A percentile compares a stretch with the other conserved stretches of the same genome.
Evolutionary conservation across 495 filamentous ascomycete species (phyloP).

Genomic region (Penicillium salamii): DNA sequence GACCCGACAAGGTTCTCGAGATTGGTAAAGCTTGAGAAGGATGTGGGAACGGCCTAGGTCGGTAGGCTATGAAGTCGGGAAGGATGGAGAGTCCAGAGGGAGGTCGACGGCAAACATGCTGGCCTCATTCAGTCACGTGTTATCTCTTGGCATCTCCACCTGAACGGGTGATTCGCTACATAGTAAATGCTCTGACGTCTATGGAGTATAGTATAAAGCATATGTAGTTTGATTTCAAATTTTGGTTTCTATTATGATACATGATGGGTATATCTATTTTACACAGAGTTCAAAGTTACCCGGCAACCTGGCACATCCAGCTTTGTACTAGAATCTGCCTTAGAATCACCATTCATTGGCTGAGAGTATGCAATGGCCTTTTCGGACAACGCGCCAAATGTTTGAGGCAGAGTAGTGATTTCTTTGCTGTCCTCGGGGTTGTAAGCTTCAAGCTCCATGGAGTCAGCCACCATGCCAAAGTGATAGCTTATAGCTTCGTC

Average conservation of each 20-base stretch:
- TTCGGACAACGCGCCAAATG: conserved; percentile 51
- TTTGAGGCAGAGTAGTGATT: conserved; percentile 26
- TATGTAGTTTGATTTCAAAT: too few relatives aligned
- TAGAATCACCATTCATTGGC: conserved; percentile 15
- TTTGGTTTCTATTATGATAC: not conserved
- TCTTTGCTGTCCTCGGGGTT: conserved; percentile 13
- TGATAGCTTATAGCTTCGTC: conserved; percentile 21
- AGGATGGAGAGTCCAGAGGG: conserved; percentile 33
- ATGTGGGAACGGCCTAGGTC: conserved; percentile 18
- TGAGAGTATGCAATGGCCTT: conserved; percentile 46
- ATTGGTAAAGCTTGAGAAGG: conserved; percentile 16
- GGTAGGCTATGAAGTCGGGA: conserved; percentile 25
- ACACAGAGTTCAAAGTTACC: conserved; percentile 22
- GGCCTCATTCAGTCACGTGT: conserved; percentile 32
- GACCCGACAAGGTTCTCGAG: conserved; percentile 10
- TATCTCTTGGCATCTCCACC: conserved; percentile 31
- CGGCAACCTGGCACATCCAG: conserved; percentile 41
- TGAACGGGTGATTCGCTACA: not conserved
- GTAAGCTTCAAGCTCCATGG: conserved; percentile 15
- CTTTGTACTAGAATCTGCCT: conserved; percentile 30
- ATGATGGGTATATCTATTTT: not conserved
- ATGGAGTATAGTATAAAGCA: too few relatives aligned
- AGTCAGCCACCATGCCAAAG: conserved; percentile 33
- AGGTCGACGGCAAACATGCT: conserved; percentile 44
- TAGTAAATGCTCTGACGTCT: too few relatives aligned